Evolutionary conservation across 768 basidiomycete genomes (phyloP).

Genomic region (Astraeus odoratus): DNA sequence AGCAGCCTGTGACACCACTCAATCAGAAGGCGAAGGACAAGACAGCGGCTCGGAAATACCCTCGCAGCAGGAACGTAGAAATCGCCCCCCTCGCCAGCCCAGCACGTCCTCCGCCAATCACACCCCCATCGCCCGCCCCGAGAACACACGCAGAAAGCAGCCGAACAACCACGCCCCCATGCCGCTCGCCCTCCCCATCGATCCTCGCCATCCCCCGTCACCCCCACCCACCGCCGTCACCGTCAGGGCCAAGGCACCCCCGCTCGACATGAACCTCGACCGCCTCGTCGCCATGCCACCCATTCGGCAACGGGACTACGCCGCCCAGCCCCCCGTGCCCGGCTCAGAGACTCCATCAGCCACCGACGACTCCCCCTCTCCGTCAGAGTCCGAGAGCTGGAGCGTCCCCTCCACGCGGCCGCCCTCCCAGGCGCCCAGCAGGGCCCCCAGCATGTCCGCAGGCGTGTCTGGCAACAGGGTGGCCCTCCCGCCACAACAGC

Average conservation of each 20-base stretch:
- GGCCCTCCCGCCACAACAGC: slow-evolving; percentile 23
- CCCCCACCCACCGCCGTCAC: background rate
- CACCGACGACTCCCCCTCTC: slow-evolving; percentile 45
- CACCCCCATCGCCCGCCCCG: background rate
- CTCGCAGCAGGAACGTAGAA: slow-evolving; percentile 30
- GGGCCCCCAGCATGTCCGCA: slow-evolving; percentile 30
- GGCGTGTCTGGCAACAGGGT: slow-evolving; percentile 33
- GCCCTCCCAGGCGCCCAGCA: slow-evolving; percentile 46
- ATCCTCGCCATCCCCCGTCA: slow-evolving; percentile 12
- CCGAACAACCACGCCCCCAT: slow-evolving; percentile 9
- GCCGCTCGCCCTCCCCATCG: slow-evolving; percentile 3
- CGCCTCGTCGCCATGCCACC: slow-evolving; percentile 4
- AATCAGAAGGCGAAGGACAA: slow-evolving; percentile 48
- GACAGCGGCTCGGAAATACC: slow-evolving; percentile 54
- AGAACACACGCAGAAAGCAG: background rate
- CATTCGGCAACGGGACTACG: too few relatives aligned
- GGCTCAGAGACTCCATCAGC: slow-evolving; percentile 32
- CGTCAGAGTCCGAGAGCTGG: slow-evolving; percentile 52
- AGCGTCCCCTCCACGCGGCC: slow-evolving; percentile 58
- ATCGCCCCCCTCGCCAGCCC: slow-evolving; percentile 7
- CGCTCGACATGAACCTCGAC: slow-evolving; percentile 12
- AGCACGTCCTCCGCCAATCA: background rate
- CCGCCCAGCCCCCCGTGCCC: slow-evolving; percentile 28
- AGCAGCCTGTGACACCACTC: slow-evolving; percentile 37
- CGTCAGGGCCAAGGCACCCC: background rate